Conservation (phyloP, 225 moss, liverwort and hornwort species). For the Thuidium tamariscinum region DNA sequence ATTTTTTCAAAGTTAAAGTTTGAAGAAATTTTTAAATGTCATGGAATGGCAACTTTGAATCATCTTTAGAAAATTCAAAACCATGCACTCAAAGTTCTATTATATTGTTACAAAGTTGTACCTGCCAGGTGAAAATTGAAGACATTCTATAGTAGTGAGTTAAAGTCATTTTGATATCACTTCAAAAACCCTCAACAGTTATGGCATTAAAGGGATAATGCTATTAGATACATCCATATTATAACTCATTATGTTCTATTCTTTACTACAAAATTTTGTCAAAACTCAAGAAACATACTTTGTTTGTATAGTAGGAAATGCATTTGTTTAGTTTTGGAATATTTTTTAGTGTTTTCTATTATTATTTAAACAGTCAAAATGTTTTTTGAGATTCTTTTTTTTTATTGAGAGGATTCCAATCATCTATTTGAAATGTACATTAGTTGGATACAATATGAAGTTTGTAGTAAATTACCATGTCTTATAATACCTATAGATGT, state of each 20-base stretch:
- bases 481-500: neutral
- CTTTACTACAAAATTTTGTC: rapidly evolving
- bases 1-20: neutral
- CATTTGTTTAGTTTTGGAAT: neutral
- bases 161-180: neutral
- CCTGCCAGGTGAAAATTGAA: neutral
- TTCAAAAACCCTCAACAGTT: neutral
- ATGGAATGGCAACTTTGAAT: neutral
- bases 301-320: rapidly evolving
- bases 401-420: neutral
- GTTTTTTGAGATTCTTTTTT: neutral
- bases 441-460: neutral
- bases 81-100: neutral
- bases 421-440: neutral
- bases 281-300: neutral
- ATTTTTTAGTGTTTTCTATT: neutral
- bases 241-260: neutral
- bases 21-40: neutral
- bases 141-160: rapidly evolving
- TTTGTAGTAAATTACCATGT: neutral
- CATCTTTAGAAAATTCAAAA: neutral
- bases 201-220: neutral
- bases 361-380: neutral
- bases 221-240: neutral
- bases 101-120: neutral